Conservation (phyloP, 164 flowering plant species). For the Macadamia integrifolia region DNA sequence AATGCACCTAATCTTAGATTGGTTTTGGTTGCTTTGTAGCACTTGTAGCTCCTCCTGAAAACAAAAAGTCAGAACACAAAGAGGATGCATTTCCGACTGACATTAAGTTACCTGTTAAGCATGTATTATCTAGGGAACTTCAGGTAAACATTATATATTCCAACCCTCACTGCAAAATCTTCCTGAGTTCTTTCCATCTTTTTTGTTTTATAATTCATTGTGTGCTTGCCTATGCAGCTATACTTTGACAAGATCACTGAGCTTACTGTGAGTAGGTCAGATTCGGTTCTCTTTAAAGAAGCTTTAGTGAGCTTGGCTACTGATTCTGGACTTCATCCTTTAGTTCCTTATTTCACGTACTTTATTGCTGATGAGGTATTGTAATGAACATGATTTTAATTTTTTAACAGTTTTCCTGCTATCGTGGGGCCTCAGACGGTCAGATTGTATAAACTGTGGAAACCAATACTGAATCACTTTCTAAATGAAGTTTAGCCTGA, state of each 20-base stretch:
- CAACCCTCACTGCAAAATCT: no score
- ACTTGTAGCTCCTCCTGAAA: slow-evolving; percentile 56
- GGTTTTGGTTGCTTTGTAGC: slow-evolving; percentile 26
- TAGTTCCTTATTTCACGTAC: slow-evolving; percentile 87
- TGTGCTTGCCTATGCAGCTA: slow-evolving; percentile 48
- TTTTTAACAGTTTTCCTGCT: neutral
- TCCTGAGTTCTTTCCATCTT: neutral
- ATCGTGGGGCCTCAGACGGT: no score
- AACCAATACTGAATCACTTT: no score
- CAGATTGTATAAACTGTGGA: no score
- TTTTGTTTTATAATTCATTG: slow-evolving; percentile 1
- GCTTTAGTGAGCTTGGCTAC: slow-evolving; percentile 80
- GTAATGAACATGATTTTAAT: neutral
- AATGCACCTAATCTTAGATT: slow-evolving; percentile 6
- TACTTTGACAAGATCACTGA: slow-evolving; percentile 90
- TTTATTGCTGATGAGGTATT: slow-evolving; percentile 91
- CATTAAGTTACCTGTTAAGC: slow-evolving; percentile 79
- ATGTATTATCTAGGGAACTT: slow-evolving; percentile 84
- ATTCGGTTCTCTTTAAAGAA: slow-evolving; percentile 65
- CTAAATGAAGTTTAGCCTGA: no score
- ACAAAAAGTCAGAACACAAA: slow-evolving; percentile 50
- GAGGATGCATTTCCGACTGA: slow-evolving; percentile 74
- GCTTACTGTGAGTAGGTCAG: slow-evolving; percentile 57
- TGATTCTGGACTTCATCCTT: slow-evolving; percentile 94
- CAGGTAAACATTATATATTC: slow-evolving; percentile 42